Percentiles rank a stretch among this genome's conserved stretches.
phyloP scores from a whole-genome alignment of 768 basidiomycete genomes.

The Rickenella mellea region DNA sequence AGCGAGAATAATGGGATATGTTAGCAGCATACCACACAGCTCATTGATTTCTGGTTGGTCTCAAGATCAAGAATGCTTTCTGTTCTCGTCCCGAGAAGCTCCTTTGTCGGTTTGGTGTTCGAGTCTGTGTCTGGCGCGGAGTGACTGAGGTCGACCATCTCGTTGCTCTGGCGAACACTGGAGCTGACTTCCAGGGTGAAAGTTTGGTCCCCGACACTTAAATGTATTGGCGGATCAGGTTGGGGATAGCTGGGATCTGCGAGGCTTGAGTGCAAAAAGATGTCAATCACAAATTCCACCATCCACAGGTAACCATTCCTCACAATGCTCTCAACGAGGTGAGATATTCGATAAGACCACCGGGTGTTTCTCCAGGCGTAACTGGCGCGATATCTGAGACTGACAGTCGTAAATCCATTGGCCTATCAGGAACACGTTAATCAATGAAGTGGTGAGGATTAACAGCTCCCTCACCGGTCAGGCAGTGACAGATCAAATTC shows the following conservation, averaged over 20 bases:
- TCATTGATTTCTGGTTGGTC: slow-evolving; percentile 36
- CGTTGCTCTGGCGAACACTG: slow-evolving; percentile 37
- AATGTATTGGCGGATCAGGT: slow-evolving; percentile 37
- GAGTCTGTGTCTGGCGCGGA: slow-evolving; percentile 3
- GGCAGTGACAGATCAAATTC: slow-evolving; percentile 45
- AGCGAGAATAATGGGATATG: neutral
- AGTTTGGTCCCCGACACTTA: slow-evolving; percentile 24
- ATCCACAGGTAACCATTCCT: slow-evolving; percentile 13
- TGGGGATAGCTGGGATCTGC: slow-evolving; percentile 20
- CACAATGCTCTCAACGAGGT: slow-evolving; percentile 24
- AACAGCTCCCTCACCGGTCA: slow-evolving; percentile 32
- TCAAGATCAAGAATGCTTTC: slow-evolving; percentile 50
- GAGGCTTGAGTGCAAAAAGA: slow-evolving; percentile 17
- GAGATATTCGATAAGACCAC: neutral
- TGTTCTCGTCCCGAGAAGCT: slow-evolving; percentile 16
- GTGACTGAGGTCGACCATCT: slow-evolving; percentile 12
- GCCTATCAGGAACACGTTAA: slow-evolving; percentile 22
- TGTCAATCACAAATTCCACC: slow-evolving; percentile 1
- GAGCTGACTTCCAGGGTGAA: slow-evolving; percentile 40
- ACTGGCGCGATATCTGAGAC: slow-evolving; percentile 24
- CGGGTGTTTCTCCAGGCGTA: neutral
- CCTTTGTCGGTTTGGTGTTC: neutral
- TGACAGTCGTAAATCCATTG: slow-evolving; percentile 49
- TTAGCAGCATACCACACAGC: slow-evolving; percentile 42
- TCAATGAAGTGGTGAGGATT: neutral